phyloP scores from a whole-genome alignment of 257 asterid species.

The Ballota nigra region DNA sequence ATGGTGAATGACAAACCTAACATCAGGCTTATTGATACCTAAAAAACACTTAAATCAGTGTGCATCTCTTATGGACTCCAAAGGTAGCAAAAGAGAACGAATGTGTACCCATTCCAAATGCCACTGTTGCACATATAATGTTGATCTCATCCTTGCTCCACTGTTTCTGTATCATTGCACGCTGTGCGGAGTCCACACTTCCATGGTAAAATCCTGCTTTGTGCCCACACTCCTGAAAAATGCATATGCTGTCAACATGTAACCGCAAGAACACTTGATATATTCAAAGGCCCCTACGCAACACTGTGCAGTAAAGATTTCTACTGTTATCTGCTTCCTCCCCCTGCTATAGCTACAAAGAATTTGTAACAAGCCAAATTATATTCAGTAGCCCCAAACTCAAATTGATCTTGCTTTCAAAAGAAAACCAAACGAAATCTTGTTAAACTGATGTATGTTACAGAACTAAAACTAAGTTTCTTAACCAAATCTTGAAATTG shows the following conservation, averaged over 20 bases:
- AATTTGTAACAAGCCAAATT: neutral
- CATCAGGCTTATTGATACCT: conserved; percentile 99
- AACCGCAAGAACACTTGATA: conserved; percentile 22
- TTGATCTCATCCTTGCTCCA: conserved; percentile 99
- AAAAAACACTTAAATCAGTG: conserved; percentile 31
- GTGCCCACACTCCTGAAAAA: conserved; percentile 78
- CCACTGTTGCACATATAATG: conserved; percentile 95
- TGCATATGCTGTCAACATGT: conserved; percentile 16
- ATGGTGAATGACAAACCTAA: conserved; percentile 98
- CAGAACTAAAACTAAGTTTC: neutral
- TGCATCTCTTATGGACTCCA: conserved; percentile 15
- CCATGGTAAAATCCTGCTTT: conserved; percentile 94
- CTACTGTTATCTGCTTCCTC: no score
- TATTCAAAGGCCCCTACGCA: neutral
- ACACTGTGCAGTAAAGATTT: no score
- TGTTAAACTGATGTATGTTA: neutral
- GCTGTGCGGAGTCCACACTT: conserved; percentile 79
- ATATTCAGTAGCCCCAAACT: neutral
- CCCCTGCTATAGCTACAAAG: neutral
- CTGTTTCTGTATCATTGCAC: conserved; percentile 72
- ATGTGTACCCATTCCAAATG: conserved; percentile 91
- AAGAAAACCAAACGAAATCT: neutral
- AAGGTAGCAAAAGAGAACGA: conserved; percentile 22
- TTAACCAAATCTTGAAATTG: neutral
- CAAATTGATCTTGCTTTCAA: neutral